Conservation (phyloP, 78 protist species). For the Emiliania huxleyi region DNA sequence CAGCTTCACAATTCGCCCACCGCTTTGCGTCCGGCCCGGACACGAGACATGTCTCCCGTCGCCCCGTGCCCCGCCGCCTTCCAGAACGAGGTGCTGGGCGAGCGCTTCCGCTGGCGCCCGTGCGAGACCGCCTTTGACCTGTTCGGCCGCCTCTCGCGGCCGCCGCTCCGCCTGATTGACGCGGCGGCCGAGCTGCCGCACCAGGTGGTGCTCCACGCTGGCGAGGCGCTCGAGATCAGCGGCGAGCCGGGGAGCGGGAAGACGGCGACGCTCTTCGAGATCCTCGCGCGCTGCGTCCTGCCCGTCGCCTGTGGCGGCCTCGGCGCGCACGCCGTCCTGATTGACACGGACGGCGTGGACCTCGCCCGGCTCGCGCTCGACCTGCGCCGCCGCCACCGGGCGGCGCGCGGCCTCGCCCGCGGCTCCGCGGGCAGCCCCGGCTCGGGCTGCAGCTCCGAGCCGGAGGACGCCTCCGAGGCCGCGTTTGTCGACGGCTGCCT, state of each 20-base stretch:
- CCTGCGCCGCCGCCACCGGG: neutral
- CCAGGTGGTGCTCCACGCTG: neutral
- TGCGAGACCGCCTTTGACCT: neutral
- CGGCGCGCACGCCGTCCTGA: neutral
- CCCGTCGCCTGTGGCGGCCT: neutral
- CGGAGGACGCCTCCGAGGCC: neutral
- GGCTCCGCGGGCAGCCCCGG: neutral
- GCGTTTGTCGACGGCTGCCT: neutral
- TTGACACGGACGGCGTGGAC: neutral
- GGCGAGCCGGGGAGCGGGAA: neutral
- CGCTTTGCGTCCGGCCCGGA: too few relatives aligned
- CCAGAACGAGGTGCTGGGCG: too few relatives aligned
- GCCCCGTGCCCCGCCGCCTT: too few relatives aligned
- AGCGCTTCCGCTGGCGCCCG: neutral
- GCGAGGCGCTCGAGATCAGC: neutral
- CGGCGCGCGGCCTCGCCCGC: neutral
- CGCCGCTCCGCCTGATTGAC: neutral
- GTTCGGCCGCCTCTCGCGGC: neutral
- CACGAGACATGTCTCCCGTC: too few relatives aligned
- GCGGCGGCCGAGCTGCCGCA: neutral
- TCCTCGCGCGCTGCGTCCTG: neutral
- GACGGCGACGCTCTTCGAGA: neutral
- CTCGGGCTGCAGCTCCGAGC: neutral
- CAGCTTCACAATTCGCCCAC: too few relatives aligned
- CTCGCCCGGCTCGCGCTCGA: neutral